Evolutionary conservation across 2,329 filamentous ascomycete species (phyloP), one percentile per base, ranked within the genome.

Genomic region (Aspergillus uvarum): DNA sequence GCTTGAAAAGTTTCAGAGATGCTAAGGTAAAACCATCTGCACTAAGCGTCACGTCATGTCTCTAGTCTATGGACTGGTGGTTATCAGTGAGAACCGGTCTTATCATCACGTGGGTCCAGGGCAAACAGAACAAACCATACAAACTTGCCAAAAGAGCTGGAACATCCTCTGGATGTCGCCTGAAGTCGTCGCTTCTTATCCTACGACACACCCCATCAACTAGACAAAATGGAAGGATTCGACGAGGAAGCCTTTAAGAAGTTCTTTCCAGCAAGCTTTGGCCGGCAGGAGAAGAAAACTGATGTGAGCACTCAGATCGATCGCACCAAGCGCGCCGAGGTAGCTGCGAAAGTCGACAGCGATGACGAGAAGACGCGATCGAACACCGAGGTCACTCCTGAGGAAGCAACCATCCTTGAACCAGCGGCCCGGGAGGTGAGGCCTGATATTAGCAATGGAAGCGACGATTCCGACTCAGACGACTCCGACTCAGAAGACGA

Each of bases 241-340:
- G 70, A 85, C 56, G 77, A 81, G 61, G 78, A 80, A 57, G 72
- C 72, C 12, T 76, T 81, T 56, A 78, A 76, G 55, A 75, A 78
- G 58, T 96, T 92, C 72, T 79, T 97, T 62, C 93, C 94, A 0
- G 82, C 87, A 2, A 86, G 91, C 0, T 97, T 98, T 73, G 94
- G 94, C 55, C 96, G 94, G 75, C 89, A 90, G 73, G 83, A 87
- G 42, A 88, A 86, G 67, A 85, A 88, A 64, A 81, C 90, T 67
- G 87, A 96, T 75, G 82, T 94, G 64, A 85, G 87, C 56, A 88
- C 88, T 59, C 93, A 96, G 77, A 89, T 98, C 66, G 87, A 94
- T 69, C 85, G 87, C 67, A 90, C 88, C 68, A 90, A 89, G 72
- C 84, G 93, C 72, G 76, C 79, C 54, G 79, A 81, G 73, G 73